Conservation (phyloP, 2,329 filamentous ascomycete genomes). For the Thielaviopsis ethacetica region DNA sequence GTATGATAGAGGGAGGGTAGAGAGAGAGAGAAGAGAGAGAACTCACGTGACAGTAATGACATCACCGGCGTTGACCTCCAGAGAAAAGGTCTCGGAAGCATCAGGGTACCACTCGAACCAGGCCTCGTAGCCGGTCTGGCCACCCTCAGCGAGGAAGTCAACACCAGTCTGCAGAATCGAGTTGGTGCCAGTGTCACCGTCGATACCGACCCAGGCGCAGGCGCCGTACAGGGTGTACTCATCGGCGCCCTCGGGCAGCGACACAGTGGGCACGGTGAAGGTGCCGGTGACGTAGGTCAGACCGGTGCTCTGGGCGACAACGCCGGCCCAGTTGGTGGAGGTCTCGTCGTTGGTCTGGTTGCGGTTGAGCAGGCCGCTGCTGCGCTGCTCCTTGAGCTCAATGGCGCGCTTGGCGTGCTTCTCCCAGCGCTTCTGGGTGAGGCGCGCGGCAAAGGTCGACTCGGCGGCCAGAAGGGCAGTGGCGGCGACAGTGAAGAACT, state of each 20-base stretch:
- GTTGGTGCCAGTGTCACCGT: constrained; percentile 25
- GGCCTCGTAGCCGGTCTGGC: constrained; percentile 21
- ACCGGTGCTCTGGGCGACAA: constrained; percentile 16
- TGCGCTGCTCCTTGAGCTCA: neutral
- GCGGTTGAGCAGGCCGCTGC: constrained; percentile 4
- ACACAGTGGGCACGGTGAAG: constrained; percentile 16
- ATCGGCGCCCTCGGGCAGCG: neutral
- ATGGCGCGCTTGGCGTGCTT: neutral
- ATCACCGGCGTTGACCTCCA: constrained; percentile 17
- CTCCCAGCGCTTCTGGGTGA: constrained; percentile 7
- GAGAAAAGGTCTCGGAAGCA: constrained; percentile 20
- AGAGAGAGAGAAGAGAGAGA: neutral
- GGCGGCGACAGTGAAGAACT: constrained; percentile 5
- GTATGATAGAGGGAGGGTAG: neutral
- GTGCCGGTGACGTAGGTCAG: constrained; percentile 18
- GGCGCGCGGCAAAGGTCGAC: constrained; percentile 1
- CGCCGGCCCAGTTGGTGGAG: constrained; percentile 19
- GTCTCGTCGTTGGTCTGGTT: constrained; percentile 11
- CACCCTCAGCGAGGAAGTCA: constrained; percentile 20
- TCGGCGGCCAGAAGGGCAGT: constrained; percentile 2
- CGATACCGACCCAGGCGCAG: constrained; percentile 31
- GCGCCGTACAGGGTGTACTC: constrained; percentile 13
- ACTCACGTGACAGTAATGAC: constrained; percentile 17
- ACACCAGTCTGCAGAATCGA: constrained; percentile 28
- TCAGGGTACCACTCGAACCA: constrained; percentile 32